Base-by-base conservation (phyloP, 352 stramenopile species). In the Pythium rishiriense region DNA sequence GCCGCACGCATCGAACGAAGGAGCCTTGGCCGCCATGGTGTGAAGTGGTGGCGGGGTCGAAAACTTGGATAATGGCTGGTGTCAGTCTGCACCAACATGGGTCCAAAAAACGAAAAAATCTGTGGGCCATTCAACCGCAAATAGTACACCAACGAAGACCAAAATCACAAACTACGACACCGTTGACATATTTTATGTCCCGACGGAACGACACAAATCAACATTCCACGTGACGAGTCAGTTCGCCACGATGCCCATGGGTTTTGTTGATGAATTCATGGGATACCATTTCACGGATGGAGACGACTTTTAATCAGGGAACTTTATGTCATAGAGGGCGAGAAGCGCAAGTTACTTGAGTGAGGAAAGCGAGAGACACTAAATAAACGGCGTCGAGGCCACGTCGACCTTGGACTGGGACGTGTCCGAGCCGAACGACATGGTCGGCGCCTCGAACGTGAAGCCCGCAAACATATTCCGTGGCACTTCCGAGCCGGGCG, bases 381-480 rank as follows among this genome's bases (percentile, higher is more conserved):
- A 93, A 88, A 93, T 93, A 91, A 91, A 93, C 63, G 84, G 84
- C 58, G 82, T 91, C 47, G 84, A 91, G 14, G 82, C 78, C 56
- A 90, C 78, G 66, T 94, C 86, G 26, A 93, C 83, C 70, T 94
- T 93, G 50, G 83, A 94, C 73, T 93, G 86, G 49, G 83, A 93
- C 57, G 86, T 93, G 76, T 94, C 86, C 33, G 86, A 94, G 64
- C 86, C 86, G 63, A 87, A 91, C 43, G 86, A 94, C 58, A 93
- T 74, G 41, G 78, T 85, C 46, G 86, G 84, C 35, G 86, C 84
- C 67, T 95, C 86, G 71, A 93, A 95, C 63, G 86, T 95, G 64
- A 95, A 95, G 64, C 84, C 84, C 59, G 75, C 88, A 62, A 95
- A 95, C 86, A 93, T 93, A 67, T 79, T 91, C 46, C 85, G 85